Percentiles rank a stretch among this genome's conserved stretches.
These are phyloP conservation scores for Alternaria brassicae DNA, from an alignment of 2,329 filamentous ascomycete genomes.

Conservation along the genomic window DNA sequence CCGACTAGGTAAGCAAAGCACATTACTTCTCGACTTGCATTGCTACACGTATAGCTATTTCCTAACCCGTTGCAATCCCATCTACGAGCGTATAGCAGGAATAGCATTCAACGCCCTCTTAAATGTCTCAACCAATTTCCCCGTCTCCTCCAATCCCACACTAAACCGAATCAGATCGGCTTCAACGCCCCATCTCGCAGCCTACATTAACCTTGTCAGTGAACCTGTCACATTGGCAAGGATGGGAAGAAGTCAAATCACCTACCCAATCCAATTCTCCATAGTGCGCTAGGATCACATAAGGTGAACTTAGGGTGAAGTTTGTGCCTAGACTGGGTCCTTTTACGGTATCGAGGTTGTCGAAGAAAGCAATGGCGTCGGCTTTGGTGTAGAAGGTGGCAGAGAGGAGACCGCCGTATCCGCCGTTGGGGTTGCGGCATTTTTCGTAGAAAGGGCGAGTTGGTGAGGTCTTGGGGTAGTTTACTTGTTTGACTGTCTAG, in stretches of 20 bases:
- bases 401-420: slow-evolving; percentile 89
- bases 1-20: not conserved
- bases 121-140: slow-evolving; percentile 70
- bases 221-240: not conserved
- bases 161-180: slow-evolving; percentile 83
- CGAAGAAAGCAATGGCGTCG: slow-evolving; percentile 82
- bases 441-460: slow-evolving; percentile 78
- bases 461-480: slow-evolving; percentile 83
- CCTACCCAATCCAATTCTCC: slow-evolving; percentile 85
- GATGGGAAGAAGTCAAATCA: slow-evolving; percentile 8
- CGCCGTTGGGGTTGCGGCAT: slow-evolving; percentile 74
- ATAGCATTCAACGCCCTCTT: slow-evolving; percentile 71
- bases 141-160: slow-evolving; percentile 83
- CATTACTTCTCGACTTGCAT: not conserved
- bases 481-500: slow-evolving; percentile 72
- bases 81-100: slow-evolving; percentile 1
- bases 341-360: slow-evolving; percentile 85
- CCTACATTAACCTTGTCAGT: slow-evolving; percentile 52
- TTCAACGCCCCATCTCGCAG: slow-evolving; percentile 79
- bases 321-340: slow-evolving; percentile 96
- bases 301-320: slow-evolving; percentile 91
- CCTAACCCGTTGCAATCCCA: not conserved
- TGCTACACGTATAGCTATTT: not conserved
- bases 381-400: slow-evolving; percentile 75
- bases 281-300: slow-evolving; percentile 91